phyloP scores from a whole-genome alignment of 257 asterid genomes.

The Solanum clarkiae region DNA sequence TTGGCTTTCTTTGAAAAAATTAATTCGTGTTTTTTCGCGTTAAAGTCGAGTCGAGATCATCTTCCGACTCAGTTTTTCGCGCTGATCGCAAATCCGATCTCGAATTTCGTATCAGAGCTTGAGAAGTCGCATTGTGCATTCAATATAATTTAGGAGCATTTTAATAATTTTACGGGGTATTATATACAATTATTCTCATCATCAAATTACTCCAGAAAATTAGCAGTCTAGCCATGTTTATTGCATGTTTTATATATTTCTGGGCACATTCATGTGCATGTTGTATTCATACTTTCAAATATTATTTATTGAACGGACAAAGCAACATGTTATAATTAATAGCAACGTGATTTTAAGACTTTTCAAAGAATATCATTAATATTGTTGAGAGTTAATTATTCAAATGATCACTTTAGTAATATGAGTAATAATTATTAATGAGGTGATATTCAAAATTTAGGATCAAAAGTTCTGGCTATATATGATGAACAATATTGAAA shows the following conservation, averaged over 20 bases:
- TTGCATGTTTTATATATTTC: not conserved
- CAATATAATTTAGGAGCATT: too few species aligned
- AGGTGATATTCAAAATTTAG: not conserved
- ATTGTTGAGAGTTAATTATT: not conserved
- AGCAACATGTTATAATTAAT: not conserved
- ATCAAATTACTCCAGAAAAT: not conserved
- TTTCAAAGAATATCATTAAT: not conserved
- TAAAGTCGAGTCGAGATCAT: too few species aligned
- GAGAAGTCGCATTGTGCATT: rapidly evolving
- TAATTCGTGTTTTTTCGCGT: too few species aligned
- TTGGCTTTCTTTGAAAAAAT: too few species aligned
- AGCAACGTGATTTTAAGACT: not conserved
- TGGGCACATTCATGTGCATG: not conserved
- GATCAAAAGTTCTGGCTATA: not conserved
- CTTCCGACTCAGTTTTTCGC: too few species aligned
- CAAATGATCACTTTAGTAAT: not conserved
- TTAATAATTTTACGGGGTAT: too few species aligned
- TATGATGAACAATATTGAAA: not conserved
- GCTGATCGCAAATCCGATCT: too few species aligned
- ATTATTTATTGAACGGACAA: not conserved
- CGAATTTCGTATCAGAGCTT: too few species aligned
- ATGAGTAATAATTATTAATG: not conserved
- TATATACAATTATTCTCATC: not conserved
- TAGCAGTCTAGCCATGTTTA: not conserved
- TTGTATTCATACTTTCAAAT: not conserved